These are phyloP conservation scores for Populus trichocarpa DNA, from an alignment of 441 rosid species.

Conservation along the genomic window DNA sequence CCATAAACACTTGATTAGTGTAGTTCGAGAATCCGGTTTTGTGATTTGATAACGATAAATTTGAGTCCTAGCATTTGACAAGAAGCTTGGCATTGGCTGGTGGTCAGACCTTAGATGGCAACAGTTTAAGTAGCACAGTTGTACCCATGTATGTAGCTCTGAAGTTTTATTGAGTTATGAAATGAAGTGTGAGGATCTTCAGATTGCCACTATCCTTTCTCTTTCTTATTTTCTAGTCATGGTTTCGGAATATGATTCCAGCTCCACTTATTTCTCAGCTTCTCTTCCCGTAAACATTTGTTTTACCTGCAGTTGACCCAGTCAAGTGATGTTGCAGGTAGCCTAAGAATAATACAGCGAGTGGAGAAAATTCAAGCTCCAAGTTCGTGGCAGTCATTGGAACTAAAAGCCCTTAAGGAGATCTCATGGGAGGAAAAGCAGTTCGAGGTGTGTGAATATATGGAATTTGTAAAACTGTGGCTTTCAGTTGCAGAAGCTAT, in stretches of 20 bases:
- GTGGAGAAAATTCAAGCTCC: conserved; percentile 70
- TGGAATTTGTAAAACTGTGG: neutral
- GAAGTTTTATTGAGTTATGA: neutral
- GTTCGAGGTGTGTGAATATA: conserved; percentile 40
- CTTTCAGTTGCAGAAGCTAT: neutral
- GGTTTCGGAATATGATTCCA: neutral
- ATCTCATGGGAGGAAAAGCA: conserved; percentile 72
- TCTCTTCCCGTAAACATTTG: neutral
- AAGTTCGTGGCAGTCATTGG: conserved; percentile 44
- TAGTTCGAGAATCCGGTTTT: neutral
- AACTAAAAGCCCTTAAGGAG: conserved; percentile 38
- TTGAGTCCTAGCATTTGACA: neutral
- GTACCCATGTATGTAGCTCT: neutral
- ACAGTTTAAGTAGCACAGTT: too few species aligned
- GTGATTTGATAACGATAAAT: neutral
- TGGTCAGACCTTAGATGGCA: neutral
- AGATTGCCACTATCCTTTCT: neutral
- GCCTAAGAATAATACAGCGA: conserved; percentile 80
- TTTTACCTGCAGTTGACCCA: neutral
- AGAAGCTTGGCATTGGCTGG: neutral
- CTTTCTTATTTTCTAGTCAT: neutral
- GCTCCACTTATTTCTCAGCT: neutral
- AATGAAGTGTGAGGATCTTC: neutral
- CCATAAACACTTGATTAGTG: neutral
- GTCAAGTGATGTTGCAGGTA: conserved; percentile 38